Evolutionary conservation across 768 basidiomycete genomes (phyloP).

Genomic region (Lactarius deliciosus): DNA sequence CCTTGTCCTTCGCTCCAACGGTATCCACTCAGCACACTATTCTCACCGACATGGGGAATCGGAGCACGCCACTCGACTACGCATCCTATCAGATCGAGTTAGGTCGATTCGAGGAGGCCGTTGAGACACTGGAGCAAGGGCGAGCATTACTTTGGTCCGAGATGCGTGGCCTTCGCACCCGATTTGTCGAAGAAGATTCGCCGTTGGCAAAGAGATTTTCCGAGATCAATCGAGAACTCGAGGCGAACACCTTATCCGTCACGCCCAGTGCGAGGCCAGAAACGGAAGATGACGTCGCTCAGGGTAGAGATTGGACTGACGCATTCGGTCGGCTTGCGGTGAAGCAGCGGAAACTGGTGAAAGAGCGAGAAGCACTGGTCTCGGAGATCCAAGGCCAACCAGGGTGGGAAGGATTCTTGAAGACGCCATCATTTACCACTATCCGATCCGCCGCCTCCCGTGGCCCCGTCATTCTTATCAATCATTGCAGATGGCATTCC

Average conservation of each 20-base stretch:
- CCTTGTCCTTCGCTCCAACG: neutral
- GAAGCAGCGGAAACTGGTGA: neutral
- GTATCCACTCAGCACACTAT: slow-evolving; percentile 6
- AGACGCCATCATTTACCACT: slow-evolving; percentile 1
- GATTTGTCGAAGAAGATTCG: neutral
- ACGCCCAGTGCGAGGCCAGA: neutral
- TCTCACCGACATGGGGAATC: slow-evolving; percentile 1
- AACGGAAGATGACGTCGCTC: neutral
- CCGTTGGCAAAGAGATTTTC: neutral
- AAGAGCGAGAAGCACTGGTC: slow-evolving; percentile 9
- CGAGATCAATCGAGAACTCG: slow-evolving; percentile 10
- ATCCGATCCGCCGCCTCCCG: slow-evolving; percentile 13
- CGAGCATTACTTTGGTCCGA: neutral
- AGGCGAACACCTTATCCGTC: slow-evolving; percentile 2
- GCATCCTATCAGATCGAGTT: neutral
- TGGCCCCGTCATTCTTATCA: slow-evolving; percentile 4
- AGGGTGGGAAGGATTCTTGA: slow-evolving; percentile 1
- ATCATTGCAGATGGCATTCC: slow-evolving; percentile 15
- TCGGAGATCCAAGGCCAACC: slow-evolving; percentile 4
- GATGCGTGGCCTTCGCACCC: neutral
- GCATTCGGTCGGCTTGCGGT: slow-evolving; percentile 12
- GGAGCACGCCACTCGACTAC: slow-evolving; percentile 3
- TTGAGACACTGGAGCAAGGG: slow-evolving; percentile 6
- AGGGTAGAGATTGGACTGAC: neutral
- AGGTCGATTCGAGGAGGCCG: slow-evolving; percentile 3